Percentiles rank a stretch among this genome's conserved stretches.
Conservation (phyloP, 2,329 filamentous ascomycete genomes). For the Diaporthe aspalathi region DNA sequence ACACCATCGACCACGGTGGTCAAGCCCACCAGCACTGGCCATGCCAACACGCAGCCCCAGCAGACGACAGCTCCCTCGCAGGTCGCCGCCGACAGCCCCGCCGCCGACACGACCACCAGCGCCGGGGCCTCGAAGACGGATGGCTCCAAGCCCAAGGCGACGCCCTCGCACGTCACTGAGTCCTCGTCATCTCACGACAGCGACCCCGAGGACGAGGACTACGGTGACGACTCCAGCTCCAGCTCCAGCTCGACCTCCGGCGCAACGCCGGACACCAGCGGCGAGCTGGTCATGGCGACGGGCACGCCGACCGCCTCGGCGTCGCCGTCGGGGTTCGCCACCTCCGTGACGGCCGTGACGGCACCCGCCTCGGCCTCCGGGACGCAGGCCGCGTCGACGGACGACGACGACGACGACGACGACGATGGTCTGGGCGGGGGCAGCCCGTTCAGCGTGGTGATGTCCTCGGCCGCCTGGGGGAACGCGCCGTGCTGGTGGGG, state of each 20-base stretch:
- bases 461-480: neutral
- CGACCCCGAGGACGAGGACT: neutral
- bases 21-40: slow-evolving; percentile 2
- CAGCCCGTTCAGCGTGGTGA: slow-evolving; percentile 31
- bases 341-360: slow-evolving; percentile 18
- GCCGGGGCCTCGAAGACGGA: neutral
- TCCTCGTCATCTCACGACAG: neutral
- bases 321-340: slow-evolving; percentile 7
- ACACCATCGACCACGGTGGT: neutral
- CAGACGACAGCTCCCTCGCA: neutral
- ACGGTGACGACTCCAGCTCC: neutral
- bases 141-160: neutral
- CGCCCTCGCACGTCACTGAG: neutral
- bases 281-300: slow-evolving; percentile 33
- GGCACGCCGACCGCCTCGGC: slow-evolving; percentile 17
- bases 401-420: neutral
- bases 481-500: neutral
- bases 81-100: neutral
- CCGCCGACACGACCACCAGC: neutral
- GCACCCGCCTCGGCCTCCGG: neutral
- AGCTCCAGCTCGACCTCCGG: neutral
- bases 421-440: slow-evolving; percentile 31
- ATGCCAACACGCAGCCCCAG: neutral
- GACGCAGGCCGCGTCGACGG: neutral
- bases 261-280: slow-evolving; percentile 7